A percentile compares a stretch with the other conserved stretches of the same genome.
Evolutionary conservation across 2,329 filamentous ascomycete genomes (phyloP).

Genomic region (Nemania sp.): DNA sequence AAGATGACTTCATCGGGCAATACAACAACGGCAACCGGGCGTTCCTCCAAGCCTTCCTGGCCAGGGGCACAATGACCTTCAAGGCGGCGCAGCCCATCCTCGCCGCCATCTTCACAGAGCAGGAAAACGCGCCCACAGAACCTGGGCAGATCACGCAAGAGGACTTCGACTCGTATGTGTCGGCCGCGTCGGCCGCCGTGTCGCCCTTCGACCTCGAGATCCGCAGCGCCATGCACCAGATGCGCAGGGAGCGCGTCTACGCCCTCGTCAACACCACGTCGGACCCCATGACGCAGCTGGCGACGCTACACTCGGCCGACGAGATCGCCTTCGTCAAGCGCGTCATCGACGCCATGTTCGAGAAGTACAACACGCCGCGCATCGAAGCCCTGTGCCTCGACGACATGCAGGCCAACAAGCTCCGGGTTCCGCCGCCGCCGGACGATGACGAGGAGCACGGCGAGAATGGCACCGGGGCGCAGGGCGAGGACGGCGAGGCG

Average conservation of each 20-base stretch:
- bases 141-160: slow-evolving; percentile 69
- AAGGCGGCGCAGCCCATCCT: slow-evolving; percentile 74
- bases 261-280: slow-evolving; percentile 87
- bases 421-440: slow-evolving; percentile 58
- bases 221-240: slow-evolving; percentile 72
- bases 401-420: slow-evolving; percentile 75
- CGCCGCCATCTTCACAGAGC: slow-evolving; percentile 72
- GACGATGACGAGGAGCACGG: slow-evolving; percentile 37
- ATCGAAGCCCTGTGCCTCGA: slow-evolving; percentile 84
- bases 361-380: slow-evolving; percentile 78
- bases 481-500: slow-evolving; percentile 40
- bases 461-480: slow-evolving; percentile 24
- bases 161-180: slow-evolving; percentile 70
- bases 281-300: slow-evolving; percentile 83
- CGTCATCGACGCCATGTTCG: slow-evolving; percentile 89
- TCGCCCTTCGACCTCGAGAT: slow-evolving; percentile 88
- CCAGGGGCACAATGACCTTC: slow-evolving; percentile 76
- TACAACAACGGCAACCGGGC: slow-evolving; percentile 75
- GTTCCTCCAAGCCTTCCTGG: slow-evolving; percentile 87
- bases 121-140: slow-evolving; percentile 42
- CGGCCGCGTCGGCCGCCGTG: slow-evolving; percentile 71
- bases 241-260: slow-evolving; percentile 68
- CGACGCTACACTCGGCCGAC: slow-evolving; percentile 77
- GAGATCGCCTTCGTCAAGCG: slow-evolving; percentile 91
- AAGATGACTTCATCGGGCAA: slow-evolving; percentile 41